phyloP scores from a whole-genome alignment of 805 yeast genomes.

The Candida sanyiensis region DNA sequence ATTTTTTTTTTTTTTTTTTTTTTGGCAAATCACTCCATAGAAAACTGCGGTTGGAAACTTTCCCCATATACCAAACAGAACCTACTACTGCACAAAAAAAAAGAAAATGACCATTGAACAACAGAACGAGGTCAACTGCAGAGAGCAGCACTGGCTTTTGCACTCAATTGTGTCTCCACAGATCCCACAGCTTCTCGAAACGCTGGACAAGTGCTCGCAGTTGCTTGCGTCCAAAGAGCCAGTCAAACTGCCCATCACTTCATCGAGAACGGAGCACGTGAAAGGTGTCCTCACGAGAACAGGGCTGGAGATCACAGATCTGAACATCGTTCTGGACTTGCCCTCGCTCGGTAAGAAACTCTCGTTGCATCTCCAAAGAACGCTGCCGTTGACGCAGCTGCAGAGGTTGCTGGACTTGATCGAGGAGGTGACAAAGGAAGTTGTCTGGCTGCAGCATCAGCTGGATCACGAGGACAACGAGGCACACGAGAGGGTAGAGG shows the following conservation, averaged over 20 bases:
- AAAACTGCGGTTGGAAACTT: too few species aligned
- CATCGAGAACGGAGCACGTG: conserved; percentile 47
- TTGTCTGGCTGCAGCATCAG: conserved; percentile 33
- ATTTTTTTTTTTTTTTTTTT: neutral
- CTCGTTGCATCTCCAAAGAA: conserved; percentile 34
- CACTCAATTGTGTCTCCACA: conserved; percentile 42
- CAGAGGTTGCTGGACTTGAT: conserved; percentile 30
- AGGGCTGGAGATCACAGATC: conserved; percentile 45
- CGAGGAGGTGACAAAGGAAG: conserved; percentile 18
- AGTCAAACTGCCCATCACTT: conserved; percentile 52
- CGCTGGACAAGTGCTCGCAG: conserved; percentile 35
- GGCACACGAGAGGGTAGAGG: conserved; percentile 7
- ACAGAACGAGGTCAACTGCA: conserved; percentile 8
- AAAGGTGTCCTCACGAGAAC: conserved; percentile 57
- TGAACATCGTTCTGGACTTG: conserved; percentile 36
- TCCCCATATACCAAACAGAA: too few species aligned
- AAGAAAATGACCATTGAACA: neutral
- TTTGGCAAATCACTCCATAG: neutral
- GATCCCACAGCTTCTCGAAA: conserved; percentile 41
- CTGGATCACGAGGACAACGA: conserved; percentile 9
- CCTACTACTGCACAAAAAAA: too few species aligned
- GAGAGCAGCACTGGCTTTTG: conserved; percentile 43
- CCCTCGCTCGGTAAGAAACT: conserved; percentile 37
- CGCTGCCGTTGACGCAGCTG: conserved; percentile 38
- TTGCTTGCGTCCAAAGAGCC: conserved; percentile 34